Evolutionary conservation across 2,329 filamentous ascomycete species (phyloP).

Genomic region (Venturia oleaginea): DNA sequence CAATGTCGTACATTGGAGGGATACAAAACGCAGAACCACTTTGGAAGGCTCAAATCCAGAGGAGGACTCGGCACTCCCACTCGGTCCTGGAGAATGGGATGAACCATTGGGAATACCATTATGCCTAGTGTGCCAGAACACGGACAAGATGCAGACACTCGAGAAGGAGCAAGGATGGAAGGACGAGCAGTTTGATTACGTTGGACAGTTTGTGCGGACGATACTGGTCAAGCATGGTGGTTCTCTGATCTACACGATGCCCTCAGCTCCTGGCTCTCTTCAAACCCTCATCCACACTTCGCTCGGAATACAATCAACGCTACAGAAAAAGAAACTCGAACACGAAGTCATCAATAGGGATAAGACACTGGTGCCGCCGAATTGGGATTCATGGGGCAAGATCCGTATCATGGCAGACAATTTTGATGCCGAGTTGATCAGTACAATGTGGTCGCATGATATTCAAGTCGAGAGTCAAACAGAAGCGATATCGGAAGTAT

Average conservation of each 20-base stretch:
- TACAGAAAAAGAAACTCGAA: constrained; percentile 46
- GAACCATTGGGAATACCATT: constrained; percentile 78
- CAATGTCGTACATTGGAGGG: constrained; percentile 69
- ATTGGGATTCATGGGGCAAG: constrained; percentile 98
- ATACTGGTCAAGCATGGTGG: constrained; percentile 70
- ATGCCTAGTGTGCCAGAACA: constrained; percentile 93
- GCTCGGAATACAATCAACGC: constrained; percentile 73
- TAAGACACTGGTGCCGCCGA: constrained; percentile 87
- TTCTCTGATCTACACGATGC: constrained; percentile 40
- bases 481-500: constrained; percentile 1
- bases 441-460: constrained; percentile 76
- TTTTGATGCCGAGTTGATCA: constrained; percentile 83
- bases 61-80: constrained; percentile 60
- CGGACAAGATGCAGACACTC: constrained; percentile 81
- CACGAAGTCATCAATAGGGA: constrained; percentile 87
- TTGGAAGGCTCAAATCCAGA: constrained; percentile 27
- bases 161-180: constrained; percentile 90
- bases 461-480: constrained; percentile 43
- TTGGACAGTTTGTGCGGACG: constrained; percentile 86
- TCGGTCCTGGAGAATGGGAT: constrained; percentile 88
- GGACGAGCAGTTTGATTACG: constrained; percentile 93
- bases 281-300: constrained; percentile 76
- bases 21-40: constrained; percentile 49
- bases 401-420: constrained; percentile 85
- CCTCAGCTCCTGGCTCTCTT: constrained; percentile 51